phyloP scores from a whole-genome alignment of 495 filamentous ascomycete species.

The Apiosordaria backusii region DNA sequence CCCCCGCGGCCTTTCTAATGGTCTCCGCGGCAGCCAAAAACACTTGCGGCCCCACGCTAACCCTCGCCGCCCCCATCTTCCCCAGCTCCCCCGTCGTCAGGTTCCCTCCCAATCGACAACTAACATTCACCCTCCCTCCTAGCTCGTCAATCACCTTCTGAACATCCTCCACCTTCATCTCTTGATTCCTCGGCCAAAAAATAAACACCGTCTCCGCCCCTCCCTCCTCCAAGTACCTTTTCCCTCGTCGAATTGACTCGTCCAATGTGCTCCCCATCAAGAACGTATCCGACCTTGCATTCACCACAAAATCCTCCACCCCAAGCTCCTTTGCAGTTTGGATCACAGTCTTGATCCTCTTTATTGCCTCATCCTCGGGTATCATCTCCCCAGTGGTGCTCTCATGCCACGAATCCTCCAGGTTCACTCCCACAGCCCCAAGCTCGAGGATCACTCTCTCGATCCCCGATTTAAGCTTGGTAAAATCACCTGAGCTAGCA shows the following conservation, averaged over 20 bases:
- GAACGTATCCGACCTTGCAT: constrained; percentile 47
- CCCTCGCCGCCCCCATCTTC: constrained; percentile 44
- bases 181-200: constrained; percentile 29
- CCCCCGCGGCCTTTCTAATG: constrained; percentile 12
- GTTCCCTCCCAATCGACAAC: constrained; percentile 24
- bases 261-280: constrained; percentile 33
- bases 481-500: constrained; percentile 21
- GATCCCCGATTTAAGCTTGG: background rate
- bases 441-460: constrained; percentile 16
- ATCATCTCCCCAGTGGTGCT: constrained; percentile 28
- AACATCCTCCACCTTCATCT: constrained; percentile 35
- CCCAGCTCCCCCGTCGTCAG: constrained; percentile 33
- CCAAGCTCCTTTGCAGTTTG: constrained; percentile 34
- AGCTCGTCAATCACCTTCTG: constrained; percentile 33
- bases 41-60: constrained; percentile 40
- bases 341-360: constrained; percentile 36
- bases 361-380: constrained; percentile 34
- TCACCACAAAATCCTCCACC: constrained; percentile 49
- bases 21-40: constrained; percentile 14
- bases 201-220: constrained; percentile 51
- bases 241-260: constrained; percentile 44
- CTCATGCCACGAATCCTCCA: constrained; percentile 46
- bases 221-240: constrained; percentile 40
- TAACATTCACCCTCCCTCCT: constrained; percentile 31
- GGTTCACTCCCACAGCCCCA: constrained; percentile 50